Percentiles rank a stretch among this genome's conserved stretches.
phyloP scores from a whole-genome alignment of 257 asterid genomes.

The Ajuga chamaepitys region DNA sequence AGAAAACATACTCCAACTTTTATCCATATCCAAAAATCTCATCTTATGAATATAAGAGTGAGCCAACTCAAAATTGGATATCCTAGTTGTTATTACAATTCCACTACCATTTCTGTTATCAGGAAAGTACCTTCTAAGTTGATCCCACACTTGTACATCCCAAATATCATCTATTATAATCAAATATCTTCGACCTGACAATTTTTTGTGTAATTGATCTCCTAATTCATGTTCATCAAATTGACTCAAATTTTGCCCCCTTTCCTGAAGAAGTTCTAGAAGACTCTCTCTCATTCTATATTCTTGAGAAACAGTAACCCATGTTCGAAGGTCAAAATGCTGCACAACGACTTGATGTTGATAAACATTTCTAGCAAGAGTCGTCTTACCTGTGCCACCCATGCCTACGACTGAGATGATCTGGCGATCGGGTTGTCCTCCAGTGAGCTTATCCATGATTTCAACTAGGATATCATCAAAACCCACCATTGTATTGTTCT shows the following conservation, averaged over 20 bases:
- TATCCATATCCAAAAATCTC: background rate
- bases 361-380: background rate
- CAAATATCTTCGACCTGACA: background rate
- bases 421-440: background rate
- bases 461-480: background rate
- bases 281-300: background rate
- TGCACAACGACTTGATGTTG: background rate
- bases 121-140: background rate
- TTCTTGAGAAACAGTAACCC: constrained; percentile 2
- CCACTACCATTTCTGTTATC: background rate
- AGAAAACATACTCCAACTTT: background rate
- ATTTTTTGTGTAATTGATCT: background rate
- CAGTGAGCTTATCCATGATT: background rate
- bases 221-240: background rate
- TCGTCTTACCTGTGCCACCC: constrained; percentile 5
- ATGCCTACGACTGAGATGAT: background rate
- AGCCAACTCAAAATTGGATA: background rate
- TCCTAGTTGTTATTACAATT: background rate
- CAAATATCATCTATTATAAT: background rate
- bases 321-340: background rate
- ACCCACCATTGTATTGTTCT: background rate
- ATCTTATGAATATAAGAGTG: background rate
- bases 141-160: background rate
- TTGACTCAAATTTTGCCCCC: background rate
- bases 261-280: background rate